Evolutionary conservation across 2,329 filamentous ascomycete species (phyloP).

Genomic region (Emmonsia crescens): DNA sequence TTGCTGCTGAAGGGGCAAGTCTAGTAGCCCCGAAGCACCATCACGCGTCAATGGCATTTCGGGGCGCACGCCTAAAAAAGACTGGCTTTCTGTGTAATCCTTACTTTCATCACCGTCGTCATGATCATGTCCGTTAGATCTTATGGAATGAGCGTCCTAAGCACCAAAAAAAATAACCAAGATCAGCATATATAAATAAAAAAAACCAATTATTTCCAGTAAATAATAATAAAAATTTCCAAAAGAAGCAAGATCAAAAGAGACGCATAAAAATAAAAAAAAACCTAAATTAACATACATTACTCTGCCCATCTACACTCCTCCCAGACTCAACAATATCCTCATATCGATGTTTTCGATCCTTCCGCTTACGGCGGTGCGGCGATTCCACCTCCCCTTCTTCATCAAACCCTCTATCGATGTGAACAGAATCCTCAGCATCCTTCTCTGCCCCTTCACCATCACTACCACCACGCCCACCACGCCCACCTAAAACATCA

Average conservation of each 20-base stretch:
- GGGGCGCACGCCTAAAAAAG: slow-evolving; percentile 57
- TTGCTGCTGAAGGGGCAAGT: background rate
- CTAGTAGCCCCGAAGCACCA: slow-evolving; percentile 36
- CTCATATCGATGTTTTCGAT: slow-evolving; percentile 26
- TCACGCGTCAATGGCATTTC: slow-evolving; percentile 41
- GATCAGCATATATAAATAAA: background rate
- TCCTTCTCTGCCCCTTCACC: slow-evolving; percentile 3
- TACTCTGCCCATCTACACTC: slow-evolving; percentile 8
- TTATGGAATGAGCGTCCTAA: slow-evolving; percentile 17
- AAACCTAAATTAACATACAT: slow-evolving; percentile 5
- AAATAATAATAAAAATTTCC: background rate
- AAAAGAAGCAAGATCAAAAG: background rate
- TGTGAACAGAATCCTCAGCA: slow-evolving; percentile 7
- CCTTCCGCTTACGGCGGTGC: slow-evolving; percentile 12
- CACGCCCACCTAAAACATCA: slow-evolving; percentile 24
- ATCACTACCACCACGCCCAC: background rate
- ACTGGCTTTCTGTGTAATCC: slow-evolving; percentile 28
- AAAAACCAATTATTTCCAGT: background rate
- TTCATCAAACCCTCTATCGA: slow-evolving; percentile 2
- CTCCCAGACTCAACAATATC: slow-evolving; percentile 26
- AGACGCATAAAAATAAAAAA: no score
- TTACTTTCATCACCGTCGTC: slow-evolving; percentile 18
- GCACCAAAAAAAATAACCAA: slow-evolving; percentile 15
- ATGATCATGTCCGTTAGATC: slow-evolving; percentile 3
- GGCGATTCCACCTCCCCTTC: slow-evolving; percentile 18